Evolutionary conservation across 805 yeast species (phyloP), one percentile per base, ranked within the genome.

Genomic region (Suhomyces emberorum): DNA sequence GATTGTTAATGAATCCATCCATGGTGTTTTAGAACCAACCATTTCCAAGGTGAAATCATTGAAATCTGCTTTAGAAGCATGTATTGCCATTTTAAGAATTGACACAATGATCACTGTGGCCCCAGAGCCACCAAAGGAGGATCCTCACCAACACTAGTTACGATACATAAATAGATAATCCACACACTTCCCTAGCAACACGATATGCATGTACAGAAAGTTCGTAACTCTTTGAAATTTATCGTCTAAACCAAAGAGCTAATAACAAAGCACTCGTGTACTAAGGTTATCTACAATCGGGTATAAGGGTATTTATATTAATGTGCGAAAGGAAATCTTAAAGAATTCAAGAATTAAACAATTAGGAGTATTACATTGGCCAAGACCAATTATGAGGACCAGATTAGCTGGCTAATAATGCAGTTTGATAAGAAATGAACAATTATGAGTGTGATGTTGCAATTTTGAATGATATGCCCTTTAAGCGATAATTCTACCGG

Each of bases 51-150:
- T 93, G 56, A 89, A 88, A 63, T 82, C 96, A 8, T 77, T 95
- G 59, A 89, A 95, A 64, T 83, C 95, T 42, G 98, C 98, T 4
- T 77, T 93, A 49, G 99, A 93, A 70, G 99, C 99, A 3, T 93
- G 98, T 67, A 81, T 95, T 62, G 95, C 98, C 23, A 93, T 93
- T 46, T 73, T 95, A 53, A 82, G 99, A 73, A 93, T 93, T 55
- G 99, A 93, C 63, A 93, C 99, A 34, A 89, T 91, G 95, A 91
- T 93, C 55, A 86, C 88, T 32, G 96, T 93, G 44, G 95, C 91
- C 53, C 98, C 98, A 9, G 98, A 93, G 57, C 88, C 85, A 33
- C 87, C 83, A 46, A 80, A 78, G 67, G 95, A 89, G 67, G 96
- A 87, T 51, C 89, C 91, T 16, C 97, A 91, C 59, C 95, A 68